Evolutionary conservation across 2,329 filamentous ascomycete species (phyloP).

Genomic region (Polychaeton citri): DNA sequence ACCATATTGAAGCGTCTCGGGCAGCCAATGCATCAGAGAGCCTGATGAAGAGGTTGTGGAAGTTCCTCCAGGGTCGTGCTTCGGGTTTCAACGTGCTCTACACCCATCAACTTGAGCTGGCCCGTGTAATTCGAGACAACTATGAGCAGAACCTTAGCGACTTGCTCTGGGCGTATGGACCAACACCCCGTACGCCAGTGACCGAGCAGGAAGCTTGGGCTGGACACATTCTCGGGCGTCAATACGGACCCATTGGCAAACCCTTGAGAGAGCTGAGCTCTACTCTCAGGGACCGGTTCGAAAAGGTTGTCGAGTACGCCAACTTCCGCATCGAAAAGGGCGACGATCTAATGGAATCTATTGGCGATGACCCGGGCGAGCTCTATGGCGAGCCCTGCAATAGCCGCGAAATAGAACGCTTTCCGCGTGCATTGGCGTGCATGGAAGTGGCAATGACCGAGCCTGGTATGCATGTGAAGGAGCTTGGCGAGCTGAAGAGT

Average conservation of each 20-base stretch:
- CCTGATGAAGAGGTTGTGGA: constrained; percentile 23
- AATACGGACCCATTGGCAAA: constrained; percentile 20
- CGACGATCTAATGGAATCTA: constrained; percentile 8
- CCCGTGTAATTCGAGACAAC: constrained; percentile 31
- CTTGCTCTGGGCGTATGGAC: constrained; percentile 33
- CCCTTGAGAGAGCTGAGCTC: constrained; percentile 22
- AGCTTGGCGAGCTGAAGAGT: constrained; percentile 28
- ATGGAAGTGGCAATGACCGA: constrained; percentile 30
- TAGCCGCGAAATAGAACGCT: constrained; percentile 25
- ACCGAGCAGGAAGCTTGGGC: constrained; percentile 44
- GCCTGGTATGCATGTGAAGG: constrained; percentile 16
- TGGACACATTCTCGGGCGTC: constrained; percentile 43
- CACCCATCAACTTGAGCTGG: constrained; percentile 24
- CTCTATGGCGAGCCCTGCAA: constrained; percentile 4
- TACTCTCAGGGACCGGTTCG: constrained; percentile 27
- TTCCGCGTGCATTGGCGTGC: constrained; percentile 39
- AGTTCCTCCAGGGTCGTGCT: constrained; percentile 24
- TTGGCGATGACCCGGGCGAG: constrained; percentile 11
- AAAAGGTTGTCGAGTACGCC: constrained; percentile 27
- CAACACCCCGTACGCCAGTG: constrained; percentile 27
- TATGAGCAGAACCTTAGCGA: constrained; percentile 41
- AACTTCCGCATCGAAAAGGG: constrained; percentile 32
- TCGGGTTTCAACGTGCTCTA: constrained; percentile 17
- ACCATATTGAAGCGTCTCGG: constrained; percentile 8
- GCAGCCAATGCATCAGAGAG: constrained; percentile 4